Base-by-base conservation (phyloP, 805 yeast genomes). In the Sugiyamaella lignohabitans region DNA sequence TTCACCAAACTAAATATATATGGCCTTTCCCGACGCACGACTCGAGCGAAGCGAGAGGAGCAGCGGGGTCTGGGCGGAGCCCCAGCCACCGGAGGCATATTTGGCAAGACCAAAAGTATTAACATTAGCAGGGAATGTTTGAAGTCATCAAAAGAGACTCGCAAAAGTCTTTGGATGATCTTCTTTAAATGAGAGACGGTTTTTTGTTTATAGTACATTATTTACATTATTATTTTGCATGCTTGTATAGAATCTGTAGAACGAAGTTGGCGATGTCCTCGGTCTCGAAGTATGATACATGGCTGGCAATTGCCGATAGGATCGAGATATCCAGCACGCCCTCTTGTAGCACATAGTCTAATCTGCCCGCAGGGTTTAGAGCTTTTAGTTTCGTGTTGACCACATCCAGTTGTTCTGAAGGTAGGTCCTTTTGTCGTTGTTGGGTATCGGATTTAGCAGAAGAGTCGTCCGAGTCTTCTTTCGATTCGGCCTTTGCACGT, bases 261-360 rank as follows among this genome's bases (percentile, higher is more conserved):
- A 91, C 63, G 55, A 91, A 89, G 1, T 82, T 83, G 0, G 94
- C 88, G 32, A 91, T 80, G 57, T 88, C 88, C 43, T 79, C 74
- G 55, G 87, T 95, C 59, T 87, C 95, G 61, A 91, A 82, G 62
- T 91, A 91, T 40, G 87, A 79, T 11, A 86, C 79, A 63, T 91
- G 98, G 0, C 96, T 87, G 48, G 84, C 85, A 2, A 88, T 68
- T 0, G 95, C 93, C 2, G 87, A 76, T 8, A 91, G 71, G 30
- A 87, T 63, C 23, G 94, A 84, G 18, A 88, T 74, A 56, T 88
- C 96, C 57, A 88, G 75, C 19, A 82, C 72, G 6, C 91, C 86
- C 60, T 82, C 84, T 2, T 87, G 87, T 20, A 91, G 67, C 2
- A 82, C 73, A 62, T 84, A 87, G 62, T 91, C 98, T 1, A 91